Base-by-base conservation (phyloP, 108 stramenopile genomes). In the Fistulifera solaris region DNA sequence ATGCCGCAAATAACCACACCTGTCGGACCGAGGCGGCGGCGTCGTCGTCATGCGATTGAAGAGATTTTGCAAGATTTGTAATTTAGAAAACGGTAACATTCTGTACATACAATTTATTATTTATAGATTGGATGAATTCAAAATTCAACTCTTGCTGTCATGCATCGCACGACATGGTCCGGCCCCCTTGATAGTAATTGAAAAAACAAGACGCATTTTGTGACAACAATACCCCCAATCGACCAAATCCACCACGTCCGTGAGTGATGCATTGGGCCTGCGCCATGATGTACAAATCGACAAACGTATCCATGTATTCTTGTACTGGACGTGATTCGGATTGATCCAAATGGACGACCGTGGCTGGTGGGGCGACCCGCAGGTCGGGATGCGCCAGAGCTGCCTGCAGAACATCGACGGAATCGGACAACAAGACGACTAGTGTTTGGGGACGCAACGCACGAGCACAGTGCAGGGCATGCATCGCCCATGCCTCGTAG, bases 211-310 rank as follows among this genome's bases (percentile, higher is more conserved):
- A 28, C 1, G 63, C 53, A 50, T 72, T 65, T 25, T 35, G 61
- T 19, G 62, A 60, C 38, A 77, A 47, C 47, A 68, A 54, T 6
- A 40, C 42, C 27, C 63, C 76, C 56, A 55, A 66, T 0, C 60
- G 44, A 0, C 67, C 76, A 60, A 72, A 77, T 1, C 76, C 76
- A 31, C 76, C 76, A 0, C 55, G 50, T 6, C 65, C 66, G 43
- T 53, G 63, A 38, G 56, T 40, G 27, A 77, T 62, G 46, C 76
- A 77, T 12, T 43, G 58, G 19, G 57, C 48, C 6, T 65, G 38
- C 38, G 58, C 48, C 64, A 77, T 62, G 12, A 77, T 28, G 42
- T 65, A 68, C 45, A 77, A 39, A 28, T 77, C 76, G 4, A 68
- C 61, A 59, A 77, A 77, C 25, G 58, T 69, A 22, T 40, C 44